Evolutionary conservation across 495 filamentous ascomycete species (phyloP), one percentile per base, ranked within the genome.

Genomic region (Xylaria intraflava): DNA sequence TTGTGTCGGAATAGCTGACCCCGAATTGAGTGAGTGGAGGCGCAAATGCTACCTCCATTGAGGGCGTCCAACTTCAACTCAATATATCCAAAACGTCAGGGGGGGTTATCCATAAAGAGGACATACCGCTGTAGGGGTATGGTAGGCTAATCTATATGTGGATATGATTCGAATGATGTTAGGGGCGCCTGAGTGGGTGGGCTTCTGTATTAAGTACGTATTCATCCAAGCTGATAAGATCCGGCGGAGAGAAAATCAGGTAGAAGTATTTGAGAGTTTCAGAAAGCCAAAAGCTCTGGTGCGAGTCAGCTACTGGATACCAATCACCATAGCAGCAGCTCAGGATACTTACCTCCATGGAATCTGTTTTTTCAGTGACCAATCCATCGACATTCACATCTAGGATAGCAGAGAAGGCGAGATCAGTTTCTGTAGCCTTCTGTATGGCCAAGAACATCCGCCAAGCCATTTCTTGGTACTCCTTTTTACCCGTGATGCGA

Each of bases 141-240:
- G 35, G 2, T n/a, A 38, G 3, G 31, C 31, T 35, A 35, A 35
- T 35, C 31, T n/a, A 35, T 10, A 35, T 19, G 8, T 38, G 35
- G 17, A 2, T 8, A 17, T 11, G 35, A n/a, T 38, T 19, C 35
- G 16, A 38, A 17, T 3, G 35, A n/a, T 19, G 16, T 57, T 17
- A 60, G 2, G 65, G 62, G 33, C 75, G 61, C 49, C 68, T 70
- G 20, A 95, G 76, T 7, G 86, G 82, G 68, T 94, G 90, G 2
- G 87, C 90, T 71, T 94, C 90, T 0, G 89, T 95, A 65, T 93
- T 95, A 56, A 94, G 84, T 7, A 95, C 85, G 31, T 87, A 80
- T 24, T 89, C 75, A 55, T 89, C 83, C 63, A 94, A 68, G 65
- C 77, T 88, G 38, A 90, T 72, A 29, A 83, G 55, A 48, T 79